Evolutionary conservation across 2,329 filamentous ascomycete genomes (phyloP).

Genomic region (Fusarium irregulare): DNA sequence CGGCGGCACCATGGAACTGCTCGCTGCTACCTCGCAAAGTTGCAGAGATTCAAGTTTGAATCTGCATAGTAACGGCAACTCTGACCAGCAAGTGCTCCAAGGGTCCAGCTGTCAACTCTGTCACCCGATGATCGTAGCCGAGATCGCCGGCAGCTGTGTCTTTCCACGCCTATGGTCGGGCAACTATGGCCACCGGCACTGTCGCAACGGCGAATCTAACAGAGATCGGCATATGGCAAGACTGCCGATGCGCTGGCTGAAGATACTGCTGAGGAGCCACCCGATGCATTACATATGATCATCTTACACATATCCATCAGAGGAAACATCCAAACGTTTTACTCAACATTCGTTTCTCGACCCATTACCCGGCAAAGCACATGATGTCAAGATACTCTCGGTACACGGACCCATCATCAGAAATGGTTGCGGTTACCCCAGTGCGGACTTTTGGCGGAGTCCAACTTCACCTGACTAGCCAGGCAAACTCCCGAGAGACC

Average conservation of each 20-base stretch:
- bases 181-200: background rate
- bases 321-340: background rate
- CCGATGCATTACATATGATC: background rate
- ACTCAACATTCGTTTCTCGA: slow-evolving; percentile 3
- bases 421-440: background rate
- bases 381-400: background rate
- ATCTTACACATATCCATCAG: background rate
- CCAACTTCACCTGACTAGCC: background rate
- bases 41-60: background rate
- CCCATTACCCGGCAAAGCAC: slow-evolving; percentile 5
- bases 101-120: slow-evolving; percentile 2
- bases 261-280: background rate
- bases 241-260: background rate
- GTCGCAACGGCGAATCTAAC: background rate
- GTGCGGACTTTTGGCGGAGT: background rate
- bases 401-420: background rate
- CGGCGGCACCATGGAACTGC: background rate
- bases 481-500: slow-evolving; percentile 1
- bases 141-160: slow-evolving; percentile 31
- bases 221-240: background rate
- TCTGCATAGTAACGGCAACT: background rate
- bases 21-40: background rate
- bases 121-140: slow-evolving; percentile 28
- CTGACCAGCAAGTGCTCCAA: background rate
- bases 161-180: slow-evolving; percentile 16